Percentiles rank a stretch among this genome's conserved stretches.
These are phyloP conservation scores for Phanerodontia chrysosporium DNA, from an alignment of 768 basidiomycete species.

Conservation along the genomic window DNA sequence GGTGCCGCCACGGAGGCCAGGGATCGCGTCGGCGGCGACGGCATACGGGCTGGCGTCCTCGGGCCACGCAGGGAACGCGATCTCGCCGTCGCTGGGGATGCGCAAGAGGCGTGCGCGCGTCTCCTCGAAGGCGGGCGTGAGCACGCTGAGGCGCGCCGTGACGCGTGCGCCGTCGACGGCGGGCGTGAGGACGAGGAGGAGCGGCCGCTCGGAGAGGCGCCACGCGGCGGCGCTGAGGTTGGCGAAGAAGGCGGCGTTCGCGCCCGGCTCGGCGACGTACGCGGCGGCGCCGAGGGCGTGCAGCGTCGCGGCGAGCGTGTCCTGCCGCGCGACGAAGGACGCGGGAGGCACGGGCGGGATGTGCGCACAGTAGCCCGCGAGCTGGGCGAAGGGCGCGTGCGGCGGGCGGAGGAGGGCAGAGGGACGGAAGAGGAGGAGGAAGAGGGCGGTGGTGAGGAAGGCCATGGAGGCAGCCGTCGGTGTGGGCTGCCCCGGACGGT, in stretches of 20 bases:
- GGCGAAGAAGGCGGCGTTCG: constrained; percentile 66
- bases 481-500: background rate
- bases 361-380: constrained; percentile 42
- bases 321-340: constrained; percentile 54
- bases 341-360: constrained; percentile 41
- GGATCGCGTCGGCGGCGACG: constrained; percentile 34
- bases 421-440: background rate
- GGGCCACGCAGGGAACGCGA: constrained; percentile 52
- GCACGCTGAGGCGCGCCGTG: constrained; percentile 43
- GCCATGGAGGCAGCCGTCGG: background rate
- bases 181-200: constrained; percentile 63
- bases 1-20: constrained; percentile 25
- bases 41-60: constrained; percentile 69
- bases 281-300: constrained; percentile 50
- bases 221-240: constrained; percentile 63
- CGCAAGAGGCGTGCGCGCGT: constrained; percentile 60
- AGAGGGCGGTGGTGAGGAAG: constrained; percentile 5
- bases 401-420: background rate
- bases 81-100: constrained; percentile 42
- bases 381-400: constrained; percentile 21
- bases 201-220: constrained; percentile 74
- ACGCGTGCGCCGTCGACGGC: constrained; percentile 22
- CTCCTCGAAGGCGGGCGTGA: constrained; percentile 78
- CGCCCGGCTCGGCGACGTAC: constrained; percentile 78
- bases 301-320: constrained; percentile 44